phyloP scores from a whole-genome alignment of 192 early-diverging fungal genomes.

The Linnemannia schmuckeri region DNA sequence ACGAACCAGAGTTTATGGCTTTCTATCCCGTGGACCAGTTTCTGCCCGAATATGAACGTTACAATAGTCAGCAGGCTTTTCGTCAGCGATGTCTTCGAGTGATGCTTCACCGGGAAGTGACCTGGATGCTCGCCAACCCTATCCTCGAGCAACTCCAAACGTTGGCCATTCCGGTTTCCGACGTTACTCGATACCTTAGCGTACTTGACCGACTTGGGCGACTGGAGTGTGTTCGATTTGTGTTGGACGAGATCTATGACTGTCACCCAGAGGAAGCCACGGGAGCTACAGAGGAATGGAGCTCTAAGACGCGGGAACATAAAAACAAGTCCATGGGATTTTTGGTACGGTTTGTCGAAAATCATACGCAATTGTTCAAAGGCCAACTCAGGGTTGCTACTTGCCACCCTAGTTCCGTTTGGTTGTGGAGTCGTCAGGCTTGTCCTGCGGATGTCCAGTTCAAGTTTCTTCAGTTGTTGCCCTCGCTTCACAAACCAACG shows the following conservation, averaged over 20 bases:
- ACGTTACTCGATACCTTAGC: not conserved
- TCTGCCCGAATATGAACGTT: not conserved
- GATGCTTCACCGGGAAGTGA: not conserved
- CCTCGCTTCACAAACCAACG: not conserved
- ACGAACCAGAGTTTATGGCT: not conserved
- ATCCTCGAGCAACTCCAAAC: constrained; percentile 8
- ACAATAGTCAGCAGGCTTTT: too few species aligned
- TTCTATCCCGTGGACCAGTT: not conserved
- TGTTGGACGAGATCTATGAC: not conserved
- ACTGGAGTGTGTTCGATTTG: not conserved
- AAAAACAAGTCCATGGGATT: not conserved
- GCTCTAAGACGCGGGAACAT: not conserved
- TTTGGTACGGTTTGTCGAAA: not conserved
- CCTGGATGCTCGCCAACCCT: not conserved
- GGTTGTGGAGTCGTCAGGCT: not conserved
- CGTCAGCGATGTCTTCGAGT: not conserved
- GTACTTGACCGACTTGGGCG: not conserved
- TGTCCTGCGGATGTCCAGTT: not conserved
- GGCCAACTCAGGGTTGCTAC: not conserved
- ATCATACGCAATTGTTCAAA: not conserved
- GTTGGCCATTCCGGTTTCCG: not conserved
- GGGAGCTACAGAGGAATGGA: not conserved
- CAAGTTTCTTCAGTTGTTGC: not conserved
- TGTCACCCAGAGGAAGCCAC: accelerated
- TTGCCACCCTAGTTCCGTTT: not conserved